Base-by-base conservation (phyloP, 306 rosid genomes). In the Pachyrhizus erosus region DNA sequence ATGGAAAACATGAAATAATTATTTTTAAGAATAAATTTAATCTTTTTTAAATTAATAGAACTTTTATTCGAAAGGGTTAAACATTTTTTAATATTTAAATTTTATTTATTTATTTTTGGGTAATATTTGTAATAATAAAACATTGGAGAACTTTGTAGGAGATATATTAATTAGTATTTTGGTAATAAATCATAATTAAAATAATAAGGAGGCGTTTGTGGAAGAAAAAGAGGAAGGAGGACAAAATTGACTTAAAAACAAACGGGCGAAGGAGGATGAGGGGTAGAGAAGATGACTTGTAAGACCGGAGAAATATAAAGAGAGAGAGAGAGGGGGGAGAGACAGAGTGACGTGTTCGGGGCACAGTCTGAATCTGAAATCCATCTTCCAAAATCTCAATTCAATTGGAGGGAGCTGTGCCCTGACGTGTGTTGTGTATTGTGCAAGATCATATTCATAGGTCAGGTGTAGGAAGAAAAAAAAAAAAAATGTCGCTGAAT, bases 401-500 rank as follows among this genome's bases (percentile, higher is more conserved):
- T 67, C 3, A 34, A 65, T 64, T 9, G 12, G 68, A 13, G 34
- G 40, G 70, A 29, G 43, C 70, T 15, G 43, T 31, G 70, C 43
- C 43, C 3, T 46, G 52, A 12, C 52, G 18, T 46, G n/a, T n/a
- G n/a, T n/a, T n/a, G n/a, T n/a, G n/a, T n/a, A n/a, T n/a, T n/a
- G n/a, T n/a, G n/a, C n/a, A n/a, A n/a, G n/a, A n/a, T n/a, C n/a
- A n/a, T n/a, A n/a, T n/a, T n/a, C n/a, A n/a, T n/a, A n/a, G n/a
- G n/a, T n/a, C n/a, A n/a, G n/a, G n/a, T 27, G 31, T 27, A 42
- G 46, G 13, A 9, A 42, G 13, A 34, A 3, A 57, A 57, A 2
- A 60, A 10, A 0, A 20, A 13, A 69, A 33, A 43, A 92, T 92
- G 99, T 90, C 99, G 54, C 82, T 96, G 68, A 96, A 96, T 84